Base-by-base conservation (phyloP, 768 basidiomycete species). In the Lactifluus volemus region DNA sequence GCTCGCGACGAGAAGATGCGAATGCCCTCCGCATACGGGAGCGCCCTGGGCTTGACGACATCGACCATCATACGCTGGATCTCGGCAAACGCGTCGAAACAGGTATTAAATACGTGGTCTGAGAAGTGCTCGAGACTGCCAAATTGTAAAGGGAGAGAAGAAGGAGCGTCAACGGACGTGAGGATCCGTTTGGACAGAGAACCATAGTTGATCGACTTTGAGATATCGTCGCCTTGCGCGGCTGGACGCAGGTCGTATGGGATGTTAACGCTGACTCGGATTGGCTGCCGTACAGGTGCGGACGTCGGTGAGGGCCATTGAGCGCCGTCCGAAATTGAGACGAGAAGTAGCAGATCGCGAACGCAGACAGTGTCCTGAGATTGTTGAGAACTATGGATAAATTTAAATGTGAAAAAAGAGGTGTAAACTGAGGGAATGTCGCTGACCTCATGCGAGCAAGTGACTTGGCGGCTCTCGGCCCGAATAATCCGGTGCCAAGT, bases 121-220 rank as follows among this genome's bases (percentile, higher is more conserved):
- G 75, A 69, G 21, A 89, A 70, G 1, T 74, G 73, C 50, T 83
- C 81, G 32, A 87, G 73, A 2, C 77, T 74, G 0, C 67, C 42
- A 50, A 81, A 82, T 1, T 61, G 14, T 12, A 11, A 15, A 29
- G 47, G 29, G 41, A 63, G 61, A 17, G 19, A 34, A 32, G 64
- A 61, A 63, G 64, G 59, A 17, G 58, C 55, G 19, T 66, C 54
- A 58, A 65, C 34, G 59, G 70, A 65, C 34, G 70, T 61, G 14
- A 72, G 66, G 63, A 77, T 68, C 29, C 67, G 67, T 64, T 66
- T 67, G 61, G 67, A 77, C 11, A 84, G 70, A 5, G 76, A 68
- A 1, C 81, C 80, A 67, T 92, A 92, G 73, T 91, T 81, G 61
- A 91, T 77, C 1, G 86, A 84, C 61, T 79, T 72, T 0, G 72